Evolutionary conservation across 2,329 filamentous ascomycete species (phyloP).

Genomic region (Trichocomaceae sp.): DNA sequence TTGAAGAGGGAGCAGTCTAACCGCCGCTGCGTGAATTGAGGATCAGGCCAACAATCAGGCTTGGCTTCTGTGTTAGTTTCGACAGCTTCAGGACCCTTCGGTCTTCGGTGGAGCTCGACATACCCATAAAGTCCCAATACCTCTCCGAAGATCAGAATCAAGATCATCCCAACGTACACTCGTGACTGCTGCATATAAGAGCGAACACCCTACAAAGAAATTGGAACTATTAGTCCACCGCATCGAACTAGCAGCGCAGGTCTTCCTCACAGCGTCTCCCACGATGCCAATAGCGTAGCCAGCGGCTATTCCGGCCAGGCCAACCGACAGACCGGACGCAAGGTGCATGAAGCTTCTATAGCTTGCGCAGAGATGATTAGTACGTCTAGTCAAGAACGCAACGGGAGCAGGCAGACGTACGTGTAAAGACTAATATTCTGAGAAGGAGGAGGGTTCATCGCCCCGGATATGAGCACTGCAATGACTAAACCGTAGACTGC

Average conservation of each 20-base stretch:
- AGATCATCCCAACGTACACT: constrained; percentile 96
- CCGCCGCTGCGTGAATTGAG: constrained; percentile 65
- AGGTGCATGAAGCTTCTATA: constrained; percentile 85
- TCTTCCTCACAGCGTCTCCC: constrained; percentile 66
- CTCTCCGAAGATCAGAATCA: constrained; percentile 98
- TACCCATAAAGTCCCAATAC: constrained; percentile 95
- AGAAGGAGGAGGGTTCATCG: constrained; percentile 65
- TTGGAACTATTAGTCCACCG: not conserved
- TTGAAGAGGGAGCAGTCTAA: not conserved
- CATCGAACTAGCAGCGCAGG: not conserved
- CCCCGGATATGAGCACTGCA: constrained; percentile 87
- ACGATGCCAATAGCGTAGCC: constrained; percentile 96
- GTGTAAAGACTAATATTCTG: constrained; percentile 76
- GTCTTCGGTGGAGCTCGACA: constrained; percentile 27
- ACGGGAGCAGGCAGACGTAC: constrained; percentile 42
- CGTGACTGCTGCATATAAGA: constrained; percentile 94
- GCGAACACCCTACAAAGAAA: constrained; percentile 59
- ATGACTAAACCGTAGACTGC: constrained; percentile 97
- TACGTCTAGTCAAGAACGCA: not conserved
- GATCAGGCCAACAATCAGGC: constrained; percentile 83
- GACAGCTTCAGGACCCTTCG: not conserved
- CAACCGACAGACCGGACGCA: constrained; percentile 81
- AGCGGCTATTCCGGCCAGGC: constrained; percentile 84
- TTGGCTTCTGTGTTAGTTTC: constrained; percentile 28
- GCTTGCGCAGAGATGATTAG: constrained; percentile 13